Base-by-base conservation (phyloP, 2,329 filamentous ascomycete genomes). In the Exophiala aquamarina region DNA sequence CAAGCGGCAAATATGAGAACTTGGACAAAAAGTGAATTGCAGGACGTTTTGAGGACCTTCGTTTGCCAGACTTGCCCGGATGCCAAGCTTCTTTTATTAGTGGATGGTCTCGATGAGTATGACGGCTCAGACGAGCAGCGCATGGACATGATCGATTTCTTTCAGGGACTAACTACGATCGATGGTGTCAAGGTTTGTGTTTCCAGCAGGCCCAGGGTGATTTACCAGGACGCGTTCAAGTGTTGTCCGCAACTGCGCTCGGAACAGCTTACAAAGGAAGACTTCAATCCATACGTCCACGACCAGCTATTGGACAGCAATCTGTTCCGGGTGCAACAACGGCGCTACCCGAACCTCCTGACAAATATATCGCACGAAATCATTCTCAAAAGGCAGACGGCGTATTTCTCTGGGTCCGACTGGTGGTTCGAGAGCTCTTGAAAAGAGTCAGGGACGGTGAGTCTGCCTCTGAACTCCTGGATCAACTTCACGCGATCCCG, bases 51-150 rank as follows among this genome's bases (percentile, higher is more conserved):
- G 23, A 26, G 11, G 11, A 26, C 23, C 6, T 26, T 26, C 23
- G 23, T 11, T 26, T 11, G 23, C 23, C 23, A 26, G 23, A 11
- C 23, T 26, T 26, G 23, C 23, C 23, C 23, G 11, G 23, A 26
- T 26, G 23, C 23, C 11, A 26, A 26, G 23, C 6, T 26, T 11
- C 23, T 26, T 11, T 26, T 44, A 4, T 26, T 44, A 21, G 31
- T 45, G 3, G 42, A 45, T 23, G 42, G 42, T n/a, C 33, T 45
- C 1, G 42, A 45, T 17, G 42, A 45, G 21, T 45, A 35, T 31
- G 42, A 28, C 11, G 33, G 42, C 26, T 23, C 15, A 3, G n/a
- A 39, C 10, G 32, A 13, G n/a, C 8, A 37, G 14, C 19, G 33
- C 9, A 10, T 21, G 18, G n/a, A 15, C 11, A n/a, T 41, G 10